phyloP scores from a whole-genome alignment of 2,329 filamentous ascomycete genomes.

The Verticillium nubilum region DNA sequence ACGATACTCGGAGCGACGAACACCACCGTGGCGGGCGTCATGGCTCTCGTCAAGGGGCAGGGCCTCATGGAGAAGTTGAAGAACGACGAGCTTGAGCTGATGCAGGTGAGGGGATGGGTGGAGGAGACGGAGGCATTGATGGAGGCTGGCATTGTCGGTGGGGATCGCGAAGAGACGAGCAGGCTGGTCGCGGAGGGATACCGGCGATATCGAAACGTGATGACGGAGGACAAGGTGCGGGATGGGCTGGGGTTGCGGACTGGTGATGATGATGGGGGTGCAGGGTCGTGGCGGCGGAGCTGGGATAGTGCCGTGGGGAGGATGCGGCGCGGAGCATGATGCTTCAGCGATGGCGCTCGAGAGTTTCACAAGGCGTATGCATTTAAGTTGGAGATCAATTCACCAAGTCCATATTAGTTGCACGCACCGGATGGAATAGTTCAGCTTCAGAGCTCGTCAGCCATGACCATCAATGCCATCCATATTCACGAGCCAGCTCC shows the following conservation, averaged over 20 bases:
- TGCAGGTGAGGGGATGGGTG: conserved; percentile 45
- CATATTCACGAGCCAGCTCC: too few species aligned
- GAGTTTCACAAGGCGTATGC: too few species aligned
- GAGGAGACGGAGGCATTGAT: conserved; percentile 45
- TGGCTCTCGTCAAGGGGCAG: conserved; percentile 50
- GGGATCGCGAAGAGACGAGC: conserved; percentile 35
- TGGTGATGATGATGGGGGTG: not conserved
- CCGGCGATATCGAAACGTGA: conserved; percentile 36
- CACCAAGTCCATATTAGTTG: too few species aligned
- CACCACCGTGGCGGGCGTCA: conserved; percentile 55
- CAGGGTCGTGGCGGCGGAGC: not conserved
- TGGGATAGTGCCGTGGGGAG: not conserved
- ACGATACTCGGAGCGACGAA: conserved; percentile 57
- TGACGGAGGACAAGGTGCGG: conserved; percentile 33
- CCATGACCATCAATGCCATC: not conserved
- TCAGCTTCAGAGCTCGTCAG: too few species aligned
- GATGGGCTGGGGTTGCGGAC: conserved; percentile 13
- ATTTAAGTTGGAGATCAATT: too few species aligned
- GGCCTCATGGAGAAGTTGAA: conserved; percentile 41
- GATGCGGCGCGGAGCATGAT: not conserved
- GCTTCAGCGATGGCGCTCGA: too few species aligned
- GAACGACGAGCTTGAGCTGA: conserved; percentile 39
- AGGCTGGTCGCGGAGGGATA: conserved; percentile 35
- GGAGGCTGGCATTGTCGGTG: conserved; percentile 33
- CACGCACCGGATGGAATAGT: too few species aligned